Percentiles rank a stretch among this genome's conserved stretches.
Evolutionary conservation across 352 stramenopile genomes (phyloP).

Genomic region (Globisporangium parvum): DNA sequence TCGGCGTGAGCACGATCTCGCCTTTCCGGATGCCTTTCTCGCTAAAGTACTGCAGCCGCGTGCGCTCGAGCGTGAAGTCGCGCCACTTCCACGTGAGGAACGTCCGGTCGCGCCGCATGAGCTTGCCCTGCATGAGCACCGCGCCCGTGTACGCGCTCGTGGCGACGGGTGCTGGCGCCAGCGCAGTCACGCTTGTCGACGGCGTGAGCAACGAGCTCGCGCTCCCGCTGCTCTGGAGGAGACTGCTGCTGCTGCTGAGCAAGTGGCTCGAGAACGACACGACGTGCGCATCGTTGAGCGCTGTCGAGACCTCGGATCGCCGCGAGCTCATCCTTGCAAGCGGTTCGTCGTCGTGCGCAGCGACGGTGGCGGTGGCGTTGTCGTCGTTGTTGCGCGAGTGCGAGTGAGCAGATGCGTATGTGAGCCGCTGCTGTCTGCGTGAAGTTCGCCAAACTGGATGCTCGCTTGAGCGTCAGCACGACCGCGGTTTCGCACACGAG

Average conservation of each 20-base stretch:
- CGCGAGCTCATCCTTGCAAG: conserved; percentile 1
- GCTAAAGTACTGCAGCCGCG: conserved; percentile 72
- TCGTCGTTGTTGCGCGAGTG: neutral
- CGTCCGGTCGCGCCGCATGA: conserved; percentile 69
- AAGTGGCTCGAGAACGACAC: conserved; percentile 6
- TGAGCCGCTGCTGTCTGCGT: no score
- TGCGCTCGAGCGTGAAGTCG: conserved; percentile 69
- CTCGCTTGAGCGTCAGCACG: no score
- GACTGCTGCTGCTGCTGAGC: neutral
- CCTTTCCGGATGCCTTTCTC: conserved; percentile 69
- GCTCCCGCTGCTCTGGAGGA: neutral
- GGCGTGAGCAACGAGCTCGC: conserved; percentile 3
- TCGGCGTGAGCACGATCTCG: conserved; percentile 51
- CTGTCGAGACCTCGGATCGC: conserved; percentile 13
- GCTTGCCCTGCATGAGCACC: conserved; percentile 52
- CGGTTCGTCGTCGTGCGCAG: neutral
- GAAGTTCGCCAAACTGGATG: no score
- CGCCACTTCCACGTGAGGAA: conserved; percentile 83
- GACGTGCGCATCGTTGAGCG: conserved; percentile 10
- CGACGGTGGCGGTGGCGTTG: neutral
- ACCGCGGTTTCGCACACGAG: no score
- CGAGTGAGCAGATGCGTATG: no score
- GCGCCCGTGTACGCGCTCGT: conserved; percentile 19
- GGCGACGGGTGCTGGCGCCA: neutral
- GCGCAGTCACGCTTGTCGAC: neutral